Percentiles rank a stretch among this genome's conserved stretches.
phyloP scores from a whole-genome alignment of 23 red algal genomes.

The Chondrus crispus region DNA sequence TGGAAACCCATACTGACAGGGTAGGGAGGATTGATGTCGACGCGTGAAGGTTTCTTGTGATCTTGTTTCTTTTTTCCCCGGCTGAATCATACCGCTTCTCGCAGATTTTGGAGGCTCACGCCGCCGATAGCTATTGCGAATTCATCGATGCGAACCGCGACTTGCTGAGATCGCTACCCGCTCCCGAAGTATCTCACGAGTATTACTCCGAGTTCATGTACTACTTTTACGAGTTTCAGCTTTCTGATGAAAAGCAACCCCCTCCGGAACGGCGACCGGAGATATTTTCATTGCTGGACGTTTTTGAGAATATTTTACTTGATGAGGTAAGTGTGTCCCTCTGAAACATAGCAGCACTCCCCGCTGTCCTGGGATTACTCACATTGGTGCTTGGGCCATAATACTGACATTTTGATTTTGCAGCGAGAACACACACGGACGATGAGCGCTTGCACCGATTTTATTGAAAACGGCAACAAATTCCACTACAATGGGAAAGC shows the following conservation, averaged over 20 bases:
- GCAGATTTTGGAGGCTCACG: constrained; percentile 85
- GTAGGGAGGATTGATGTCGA: too few species aligned
- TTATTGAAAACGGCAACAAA: constrained; percentile 24
- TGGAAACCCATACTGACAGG: too few species aligned
- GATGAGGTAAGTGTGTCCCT: constrained; percentile 59
- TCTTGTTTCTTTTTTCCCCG: constrained; percentile 67
- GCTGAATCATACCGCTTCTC: constrained; percentile 83
- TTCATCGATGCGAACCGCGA: constrained; percentile 83
- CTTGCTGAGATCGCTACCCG: constrained; percentile 54
- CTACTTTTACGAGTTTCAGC: constrained; percentile 83
- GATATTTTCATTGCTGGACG: constrained; percentile 76
- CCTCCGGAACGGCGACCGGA: constrained; percentile 1
- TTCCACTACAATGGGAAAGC: constrained; percentile 47
- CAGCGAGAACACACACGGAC: constrained; percentile 64
- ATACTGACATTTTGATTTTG: not conserved
- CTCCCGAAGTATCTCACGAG: constrained; percentile 71
- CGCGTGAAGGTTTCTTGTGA: constrained; percentile 65
- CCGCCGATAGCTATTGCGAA: constrained; percentile 85
- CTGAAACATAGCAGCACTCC: too few species aligned
- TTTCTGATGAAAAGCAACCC: not conserved
- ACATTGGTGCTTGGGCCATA: too few species aligned
- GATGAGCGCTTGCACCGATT: constrained; percentile 77
- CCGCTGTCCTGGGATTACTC: too few species aligned
- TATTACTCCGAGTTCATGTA: constrained; percentile 75
- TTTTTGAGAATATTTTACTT: constrained; percentile 75